Base-by-base conservation (phyloP, 2,329 filamentous ascomycete species). In the Botryotinia narcissicola region DNA sequence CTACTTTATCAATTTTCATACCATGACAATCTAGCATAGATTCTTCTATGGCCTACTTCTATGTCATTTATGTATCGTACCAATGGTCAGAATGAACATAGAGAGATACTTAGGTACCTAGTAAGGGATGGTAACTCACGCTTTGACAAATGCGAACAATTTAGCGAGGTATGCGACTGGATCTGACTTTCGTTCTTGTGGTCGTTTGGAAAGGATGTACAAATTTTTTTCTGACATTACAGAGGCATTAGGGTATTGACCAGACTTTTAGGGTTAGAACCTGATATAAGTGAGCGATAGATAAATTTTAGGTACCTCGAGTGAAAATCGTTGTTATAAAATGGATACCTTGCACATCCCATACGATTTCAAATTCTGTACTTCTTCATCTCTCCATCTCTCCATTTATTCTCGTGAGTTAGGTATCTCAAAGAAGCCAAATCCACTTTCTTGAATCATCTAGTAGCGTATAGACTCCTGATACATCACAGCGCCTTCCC, bases 341-440 rank as follows among this genome's bases (percentile, higher is more conserved):
- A 1, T 25, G 4, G 8, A 9, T 25, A 25, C 22, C 9, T 14
- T 51, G 12, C 9, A 4, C 10, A 51, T 14, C 22, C 4, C 46
- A 12, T 25, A 5, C 46, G 25, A 25, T 25, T 12, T 5, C 22
- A 14, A 25, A 25, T 51, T 22, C 10, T 14, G 12, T 22, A 25
- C 22, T 25, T 14, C 9, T 14, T 4, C 46, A 25, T 5, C 10
- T 10, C 10, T 14, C 10, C 46, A 25, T 5, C 10, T 10, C 10
- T 14, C 4, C 10, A 25, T 51, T 1, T 51, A 5, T 12, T 2
- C 10, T 51, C 22, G 9, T 25, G 10, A 25, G 4, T 25, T 25
- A 0, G 9, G 0, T 25, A 6, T 6, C 2, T 51, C 10, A 1
- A 51, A 25, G 4, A 51, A 5, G 4, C 46, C 1, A 8, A 12